Conservation (phyloP, 179 eudicot species). For the Camellia oleifera region DNA sequence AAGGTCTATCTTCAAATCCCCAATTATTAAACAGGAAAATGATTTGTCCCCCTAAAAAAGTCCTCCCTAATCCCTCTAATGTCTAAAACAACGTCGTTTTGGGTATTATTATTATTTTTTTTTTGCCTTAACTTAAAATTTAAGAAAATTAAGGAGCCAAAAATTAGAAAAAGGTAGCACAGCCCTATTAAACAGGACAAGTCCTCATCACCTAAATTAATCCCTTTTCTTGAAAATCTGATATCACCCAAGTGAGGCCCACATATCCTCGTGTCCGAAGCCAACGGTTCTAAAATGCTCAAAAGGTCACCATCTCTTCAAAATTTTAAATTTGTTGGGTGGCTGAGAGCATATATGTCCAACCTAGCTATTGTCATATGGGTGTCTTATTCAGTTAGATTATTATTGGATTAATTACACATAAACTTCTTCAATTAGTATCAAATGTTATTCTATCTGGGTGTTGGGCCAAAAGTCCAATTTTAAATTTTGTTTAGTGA, state of each 20-base stretch:
- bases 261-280: not conserved
- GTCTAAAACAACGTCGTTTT: no score
- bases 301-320: conserved; percentile 2
- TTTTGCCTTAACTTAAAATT: no score
- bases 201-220: not conserved
- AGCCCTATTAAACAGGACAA: not conserved
- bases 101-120: no score
- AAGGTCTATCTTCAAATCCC: not conserved
- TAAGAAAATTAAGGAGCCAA: no score
- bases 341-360: not conserved
- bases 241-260: not conserved
- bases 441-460: no score
- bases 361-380: not conserved
- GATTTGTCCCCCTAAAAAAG: no score
- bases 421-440: not conserved
- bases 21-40: not conserved
- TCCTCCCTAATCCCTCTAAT: no score
- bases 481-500: no score
- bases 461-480: no score
- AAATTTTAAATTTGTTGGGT: not conserved
- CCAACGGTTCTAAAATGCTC: not conserved
- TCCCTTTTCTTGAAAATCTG: not conserved
- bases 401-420: not conserved
- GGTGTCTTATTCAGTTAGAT: not conserved
- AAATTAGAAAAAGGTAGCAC: no score